Percentiles rank a stretch among this genome's conserved stretches.
Evolutionary conservation across 345 rosid species (phyloP).

Genomic region (Syzygium aqueum): DNA sequence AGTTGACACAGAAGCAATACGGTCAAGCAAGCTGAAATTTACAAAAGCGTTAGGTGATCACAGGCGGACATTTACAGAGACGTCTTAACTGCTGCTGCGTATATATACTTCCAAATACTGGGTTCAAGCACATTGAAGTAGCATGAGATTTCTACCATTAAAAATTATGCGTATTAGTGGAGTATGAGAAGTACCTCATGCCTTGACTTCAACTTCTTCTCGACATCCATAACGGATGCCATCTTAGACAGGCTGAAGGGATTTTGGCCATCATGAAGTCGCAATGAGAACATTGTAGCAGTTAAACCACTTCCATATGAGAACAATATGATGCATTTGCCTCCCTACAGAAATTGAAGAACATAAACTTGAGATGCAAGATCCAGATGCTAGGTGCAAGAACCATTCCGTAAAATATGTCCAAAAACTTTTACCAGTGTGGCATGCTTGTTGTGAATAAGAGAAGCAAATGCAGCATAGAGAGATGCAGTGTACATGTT

Average conservation of each 20-base stretch:
- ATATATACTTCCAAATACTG: neutral
- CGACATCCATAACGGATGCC: conserved; percentile 62
- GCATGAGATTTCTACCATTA: neutral
- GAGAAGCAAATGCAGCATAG: conserved; percentile 91
- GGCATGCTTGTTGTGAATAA: conserved; percentile 60
- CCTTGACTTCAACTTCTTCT: conserved; percentile 67
- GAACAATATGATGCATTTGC: conserved; percentile 69
- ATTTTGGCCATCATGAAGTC: conserved; percentile 40
- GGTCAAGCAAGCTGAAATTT: neutral
- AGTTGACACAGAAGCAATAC: neutral
- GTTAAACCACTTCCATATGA: conserved; percentile 94
- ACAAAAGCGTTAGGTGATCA: neutral
- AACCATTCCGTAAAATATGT: neutral
- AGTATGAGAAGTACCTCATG: conserved; percentile 51
- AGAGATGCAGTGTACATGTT: conserved; percentile 97
- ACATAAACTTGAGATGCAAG: neutral
- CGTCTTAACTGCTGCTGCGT: neutral
- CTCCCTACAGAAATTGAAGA: conserved; percentile 29
- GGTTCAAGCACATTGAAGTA: neutral
- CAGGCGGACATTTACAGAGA: neutral
- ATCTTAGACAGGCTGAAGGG: conserved; percentile 88
- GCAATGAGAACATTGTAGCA: conserved; percentile 82
- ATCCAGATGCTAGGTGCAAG: neutral
- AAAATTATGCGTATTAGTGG: neutral
- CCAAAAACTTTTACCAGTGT: conserved; percentile 44